A percentile compares a stretch with the other conserved stretches of the same genome.
Conservation (phyloP, 148 eudicot genomes). For the Rhododendron ovatum region DNA sequence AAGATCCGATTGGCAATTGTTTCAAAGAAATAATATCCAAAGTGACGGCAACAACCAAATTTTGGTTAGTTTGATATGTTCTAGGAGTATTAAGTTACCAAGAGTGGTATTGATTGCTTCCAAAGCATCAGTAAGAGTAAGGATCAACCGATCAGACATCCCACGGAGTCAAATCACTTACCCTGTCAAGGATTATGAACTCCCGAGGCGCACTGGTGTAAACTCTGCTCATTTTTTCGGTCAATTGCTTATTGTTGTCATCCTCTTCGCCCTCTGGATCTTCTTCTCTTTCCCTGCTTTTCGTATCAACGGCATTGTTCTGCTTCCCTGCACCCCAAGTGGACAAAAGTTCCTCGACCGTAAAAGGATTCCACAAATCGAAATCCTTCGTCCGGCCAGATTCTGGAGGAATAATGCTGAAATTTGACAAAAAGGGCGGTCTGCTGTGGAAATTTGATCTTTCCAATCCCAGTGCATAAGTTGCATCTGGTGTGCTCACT, state of each 20-base stretch:
- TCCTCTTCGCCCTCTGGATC: constrained; percentile 59
- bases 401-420: constrained; percentile 52
- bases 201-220: constrained; percentile 66
- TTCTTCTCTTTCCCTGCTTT: constrained; percentile 13
- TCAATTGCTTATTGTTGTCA: constrained; percentile 66
- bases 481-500: constrained; percentile 90
- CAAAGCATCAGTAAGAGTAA: background rate
- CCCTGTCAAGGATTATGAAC: constrained; percentile 76
- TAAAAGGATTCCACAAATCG: constrained; percentile 20
- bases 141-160: background rate
- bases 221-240: constrained; percentile 59
- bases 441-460: constrained; percentile 49
- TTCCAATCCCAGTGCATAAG: constrained; percentile 75
- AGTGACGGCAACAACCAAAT: background rate
- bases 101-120: background rate
- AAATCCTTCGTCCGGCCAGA: constrained; percentile 12
- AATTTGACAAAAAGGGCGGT: constrained; percentile 48
- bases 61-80: background rate
- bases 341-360: constrained; percentile 27
- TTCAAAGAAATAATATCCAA: background rate
- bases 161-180: constrained; percentile 33
- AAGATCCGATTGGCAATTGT: background rate
- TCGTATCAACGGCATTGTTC: constrained; percentile 4
- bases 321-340: constrained; percentile 17
- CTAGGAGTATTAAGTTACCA: background rate